phyloP scores from a whole-genome alignment of 2,329 filamentous ascomycete species.

The Amauroascus verrucosus region DNA sequence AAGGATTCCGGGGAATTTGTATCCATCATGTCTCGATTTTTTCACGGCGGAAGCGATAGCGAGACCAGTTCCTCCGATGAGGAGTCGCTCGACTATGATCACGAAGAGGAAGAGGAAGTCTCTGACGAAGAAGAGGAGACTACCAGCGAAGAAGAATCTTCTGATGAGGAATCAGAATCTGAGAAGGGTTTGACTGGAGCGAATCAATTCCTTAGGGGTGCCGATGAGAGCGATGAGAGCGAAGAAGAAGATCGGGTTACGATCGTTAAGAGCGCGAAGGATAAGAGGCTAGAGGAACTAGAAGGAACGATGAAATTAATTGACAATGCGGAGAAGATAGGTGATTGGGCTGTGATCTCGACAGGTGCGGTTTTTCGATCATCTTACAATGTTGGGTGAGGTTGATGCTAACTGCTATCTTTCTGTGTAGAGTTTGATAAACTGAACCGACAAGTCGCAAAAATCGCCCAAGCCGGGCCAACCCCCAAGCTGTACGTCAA shows the following conservation, averaged over 20 bases:
- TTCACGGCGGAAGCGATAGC: constrained; percentile 92
- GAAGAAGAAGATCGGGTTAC: constrained; percentile 78
- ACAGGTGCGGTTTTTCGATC: constrained; percentile 51
- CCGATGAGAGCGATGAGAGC: constrained; percentile 65
- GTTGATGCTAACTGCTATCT: constrained; percentile 13
- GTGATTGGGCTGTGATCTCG: constrained; percentile 90
- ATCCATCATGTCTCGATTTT: constrained; percentile 85
- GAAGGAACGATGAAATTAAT: constrained; percentile 82
- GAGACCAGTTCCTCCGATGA: constrained; percentile 89
- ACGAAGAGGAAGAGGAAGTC: constrained; percentile 53
- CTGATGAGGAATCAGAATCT: constrained; percentile 47
- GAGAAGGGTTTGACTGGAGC: constrained; percentile 59
- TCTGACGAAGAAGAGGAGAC: constrained; percentile 43
- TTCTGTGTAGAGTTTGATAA: constrained; percentile 71
- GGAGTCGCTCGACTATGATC: constrained; percentile 82
- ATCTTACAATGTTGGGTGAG: constrained; percentile 7
- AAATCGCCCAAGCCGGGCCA: constrained; percentile 65
- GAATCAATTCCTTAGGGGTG: constrained; percentile 71
- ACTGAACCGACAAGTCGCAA: constrained; percentile 74
- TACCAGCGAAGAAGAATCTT: constrained; percentile 47
- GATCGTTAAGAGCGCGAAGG: constrained; percentile 93
- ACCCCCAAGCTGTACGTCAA: constrained; percentile 88
- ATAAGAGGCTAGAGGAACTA: constrained; percentile 91
- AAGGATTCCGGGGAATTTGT: background rate
- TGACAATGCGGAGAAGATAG: constrained; percentile 95